phyloP scores from a whole-genome alignment of 257 asterid genomes.

The Marsdenia floribunda region DNA sequence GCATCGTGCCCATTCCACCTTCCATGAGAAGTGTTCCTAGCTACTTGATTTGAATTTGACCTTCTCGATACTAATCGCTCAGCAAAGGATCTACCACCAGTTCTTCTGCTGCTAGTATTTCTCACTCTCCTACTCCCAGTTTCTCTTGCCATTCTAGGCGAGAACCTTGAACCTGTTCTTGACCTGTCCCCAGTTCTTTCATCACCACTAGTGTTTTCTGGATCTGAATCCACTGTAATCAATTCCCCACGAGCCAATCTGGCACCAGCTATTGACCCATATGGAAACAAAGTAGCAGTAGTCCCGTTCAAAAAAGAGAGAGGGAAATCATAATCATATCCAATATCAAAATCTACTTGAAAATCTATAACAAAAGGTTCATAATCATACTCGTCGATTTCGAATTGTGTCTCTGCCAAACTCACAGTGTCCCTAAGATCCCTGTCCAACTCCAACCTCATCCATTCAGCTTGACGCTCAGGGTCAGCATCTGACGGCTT shows the following conservation, averaged over 20 bases:
- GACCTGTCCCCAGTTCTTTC: background rate
- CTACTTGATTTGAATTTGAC: background rate
- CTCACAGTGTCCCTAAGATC: slow-evolving; percentile 52
- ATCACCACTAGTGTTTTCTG: background rate
- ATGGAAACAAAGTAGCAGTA: slow-evolving; percentile 15
- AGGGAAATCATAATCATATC: slow-evolving; percentile 31
- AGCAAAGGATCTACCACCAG: background rate
- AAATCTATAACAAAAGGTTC: no score
- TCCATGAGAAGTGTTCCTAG: background rate
- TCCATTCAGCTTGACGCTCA: slow-evolving; percentile 52
- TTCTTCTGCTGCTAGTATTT: background rate
- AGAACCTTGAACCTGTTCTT: background rate
- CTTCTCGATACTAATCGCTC: background rate
- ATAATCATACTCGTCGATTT: slow-evolving; percentile 24
- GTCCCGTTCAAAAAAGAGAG: slow-evolving; percentile 23
- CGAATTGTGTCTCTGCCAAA: slow-evolving; percentile 35
- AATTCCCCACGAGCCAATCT: slow-evolving; percentile 12
- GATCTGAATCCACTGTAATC: slow-evolving; percentile 12
- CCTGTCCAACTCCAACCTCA: slow-evolving; percentile 40
- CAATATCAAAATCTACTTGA: slow-evolving; percentile 18
- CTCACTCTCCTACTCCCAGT: background rate
- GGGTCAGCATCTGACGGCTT: slow-evolving; percentile 55
- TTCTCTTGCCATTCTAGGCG: background rate
- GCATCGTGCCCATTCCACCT: background rate
- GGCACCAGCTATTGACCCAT: slow-evolving; percentile 18